Base-by-base conservation (phyloP, 768 basidiomycete species). In the Russula griseocarnosa region DNA sequence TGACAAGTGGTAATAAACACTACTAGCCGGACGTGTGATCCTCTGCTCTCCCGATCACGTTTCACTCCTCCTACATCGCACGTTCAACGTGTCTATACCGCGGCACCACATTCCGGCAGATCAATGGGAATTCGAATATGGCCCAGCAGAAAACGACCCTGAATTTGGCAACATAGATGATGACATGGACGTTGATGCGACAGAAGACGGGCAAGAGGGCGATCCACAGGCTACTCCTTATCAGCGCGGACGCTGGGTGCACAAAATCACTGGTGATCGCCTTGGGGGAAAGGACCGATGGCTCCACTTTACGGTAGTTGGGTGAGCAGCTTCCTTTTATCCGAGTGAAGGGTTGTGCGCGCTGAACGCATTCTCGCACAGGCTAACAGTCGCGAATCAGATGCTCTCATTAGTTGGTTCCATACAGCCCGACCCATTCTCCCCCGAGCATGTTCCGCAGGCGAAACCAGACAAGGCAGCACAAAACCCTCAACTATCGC, bases 21-120 rank as follows among this genome's bases (percentile, higher is more conserved):
- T 67, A 95, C 38, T 40, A 40, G 94, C 81, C 62, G 94, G 92
- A n/a, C 89, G 85, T 70, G 82, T 97, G 57, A 95, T 84, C 70
- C 79, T 97, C 22, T 94, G 83, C 69, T 96, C 94, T 3, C 93
- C 94, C 1, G 94, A 95, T 71, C 95, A 98, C 70, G 79, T 97
- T 58, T 92, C 94, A 1, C 79, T 98, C 18, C 89, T 98, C 38
- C 80, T 94, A 3, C 91, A 94, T 69, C 85, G 86, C 28, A 97
- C 92, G 7, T 98, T 97, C 79, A 98, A 98, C 74, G 89, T 91
- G 20, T 95, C 95, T 22, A 94, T 98, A 74, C 94, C 95, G 3
- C 84, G 90, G 61, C 85, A 91, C 71, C 94, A 97, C 73, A 94
- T 98, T 67, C 91, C 92, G 3, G 79, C 77, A 30, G 86, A 88